Evolutionary conservation across 1,139 yeast species (phyloP), one percentile per base, ranked within the genome.

Genomic region (Taiozyma sp.): DNA sequence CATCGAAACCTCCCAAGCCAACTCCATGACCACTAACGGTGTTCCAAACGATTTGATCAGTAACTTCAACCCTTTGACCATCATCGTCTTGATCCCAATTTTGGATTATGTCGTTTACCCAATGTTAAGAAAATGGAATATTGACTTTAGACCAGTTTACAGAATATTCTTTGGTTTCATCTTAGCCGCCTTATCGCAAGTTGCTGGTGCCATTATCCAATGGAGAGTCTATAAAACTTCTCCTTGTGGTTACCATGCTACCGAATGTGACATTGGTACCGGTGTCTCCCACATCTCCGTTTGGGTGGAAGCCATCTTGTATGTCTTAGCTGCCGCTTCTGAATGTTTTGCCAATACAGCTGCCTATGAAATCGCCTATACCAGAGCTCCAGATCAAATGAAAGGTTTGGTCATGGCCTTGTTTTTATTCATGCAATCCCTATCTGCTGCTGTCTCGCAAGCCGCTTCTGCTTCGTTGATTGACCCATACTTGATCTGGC

Each of bases 131-230:
- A 75, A 67, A 60, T 66, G 64, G 51, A 71, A 68, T 61, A 80
- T 86, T 44, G 78, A 81, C 14, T 80, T 83, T 64, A 81, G 74
- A 57, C 82, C 96, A 43, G 81, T 88, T 60, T 76, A 89, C 53
- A 81, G 88, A 67, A 89, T 90, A 59, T 75, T 78, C 63, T 73
- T 75, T 57, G 97, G 97, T 13, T 89, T 89, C 72, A 68, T 84
- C 68, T 74, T 87, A 52, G 90, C 85, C 49, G 68, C 90, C 7
- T 62, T 76, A 43, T 78, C 96, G 42, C 85, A 87, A 83, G 78
- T 82, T 37, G 82, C 85, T 64, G 95, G 96, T 50, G 93, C 95
- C 16, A 83, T 87, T 43, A 76, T 88, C 57, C 97, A 90, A 71
- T 80, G 82, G 64, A 74, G 73, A 63, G 83, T 90, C 56, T 89